Conservation (phyloP, 306 rosid genomes). For the Casuarina cunninghamiana region DNA sequence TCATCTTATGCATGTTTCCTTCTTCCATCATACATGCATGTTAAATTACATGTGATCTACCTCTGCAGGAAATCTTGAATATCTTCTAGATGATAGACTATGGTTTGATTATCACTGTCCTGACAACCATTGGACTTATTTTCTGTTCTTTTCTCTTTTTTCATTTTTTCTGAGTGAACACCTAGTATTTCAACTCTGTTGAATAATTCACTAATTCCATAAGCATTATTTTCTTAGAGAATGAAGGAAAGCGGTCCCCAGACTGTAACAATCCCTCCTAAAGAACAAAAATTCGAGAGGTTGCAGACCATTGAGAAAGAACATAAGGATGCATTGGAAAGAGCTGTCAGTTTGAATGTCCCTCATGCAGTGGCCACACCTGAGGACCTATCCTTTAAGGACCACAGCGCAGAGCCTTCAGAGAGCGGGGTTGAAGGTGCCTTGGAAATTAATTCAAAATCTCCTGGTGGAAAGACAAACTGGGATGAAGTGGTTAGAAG, state of each 20-base stretch:
- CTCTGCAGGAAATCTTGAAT: neutral
- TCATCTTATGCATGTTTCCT: neutral
- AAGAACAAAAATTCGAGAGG: slow-evolving; percentile 57
- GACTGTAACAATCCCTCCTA: slow-evolving; percentile 62
- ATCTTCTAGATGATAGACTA: neutral
- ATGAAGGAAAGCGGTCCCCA: slow-evolving; percentile 48
- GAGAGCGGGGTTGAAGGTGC: slow-evolving; percentile 20
- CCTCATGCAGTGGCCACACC: slow-evolving; percentile 59
- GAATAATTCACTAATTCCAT: neutral
- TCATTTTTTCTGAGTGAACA: neutral
- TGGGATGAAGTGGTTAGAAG: slow-evolving; percentile 78
- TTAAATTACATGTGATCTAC: neutral
- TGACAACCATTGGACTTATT: neutral
- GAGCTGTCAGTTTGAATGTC: slow-evolving; percentile 75
- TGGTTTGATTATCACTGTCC: neutral
- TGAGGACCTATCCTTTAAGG: slow-evolving; percentile 33
- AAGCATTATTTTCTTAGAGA: slow-evolving; percentile 29
- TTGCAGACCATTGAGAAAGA: slow-evolving; percentile 65
- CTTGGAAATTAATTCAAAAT: slow-evolving; percentile 24
- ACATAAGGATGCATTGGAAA: slow-evolving; percentile 77
- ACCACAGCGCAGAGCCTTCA: slow-evolving; percentile 34
- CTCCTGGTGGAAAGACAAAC: slow-evolving; percentile 42
- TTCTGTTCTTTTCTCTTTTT: no score
- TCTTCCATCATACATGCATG: neutral
- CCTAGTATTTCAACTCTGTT: neutral